Base-by-base conservation (phyloP, 306 rosid genomes). In the Malus sylvestris region DNA sequence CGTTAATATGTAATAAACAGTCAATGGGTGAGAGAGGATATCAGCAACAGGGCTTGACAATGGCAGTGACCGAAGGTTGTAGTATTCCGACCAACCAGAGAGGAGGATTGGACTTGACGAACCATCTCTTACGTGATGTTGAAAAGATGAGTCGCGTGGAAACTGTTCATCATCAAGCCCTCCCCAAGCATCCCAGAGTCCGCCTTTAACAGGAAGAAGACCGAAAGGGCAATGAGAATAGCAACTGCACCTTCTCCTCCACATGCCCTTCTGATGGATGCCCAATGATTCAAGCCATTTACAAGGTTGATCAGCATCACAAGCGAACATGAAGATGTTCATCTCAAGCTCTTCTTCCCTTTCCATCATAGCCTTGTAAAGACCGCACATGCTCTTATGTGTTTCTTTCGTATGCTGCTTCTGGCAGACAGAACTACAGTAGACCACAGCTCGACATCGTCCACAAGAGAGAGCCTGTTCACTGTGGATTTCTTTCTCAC, bases 321-420 rank as follows among this genome's bases (percentile, higher is more conserved):
- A 82, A 4, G 89, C 86, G 72, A 85, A 89, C 82, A 78, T 40
- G 84, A 87, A 89, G 53, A 85, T 85, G 29, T 83, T 80, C 77
- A 89, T 85, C 6, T 87, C 89, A 61, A 89, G 79, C 83, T 89
- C 93, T 78, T 89, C 91, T 78, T 87, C 91, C 74, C 89, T 89
- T 81, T 89, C 89, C 89, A 87, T 87, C 91, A 89, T 87, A 33
- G 85, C 88, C 80, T 80, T 81, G 89, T 87, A 87, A 68, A 82
- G 84, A 80, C 88, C 86, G 49, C 91, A 89, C 74, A 53, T 71
- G 79, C 76, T 84, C 76, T 83, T 87, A 81, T 85, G 89, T 6
- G 85, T 74, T 29, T 83, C 89, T 27, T 75, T 87, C 82, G 87
- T 83, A 57, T 89, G 89, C 71, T 87, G 90, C 81, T 89, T 89